Percentiles rank a stretch among this genome's conserved stretches.
These are phyloP conservation scores for Cantharellus anzutake DNA, from an alignment of 768 basidiomycete species.

Conservation along the genomic window DNA sequence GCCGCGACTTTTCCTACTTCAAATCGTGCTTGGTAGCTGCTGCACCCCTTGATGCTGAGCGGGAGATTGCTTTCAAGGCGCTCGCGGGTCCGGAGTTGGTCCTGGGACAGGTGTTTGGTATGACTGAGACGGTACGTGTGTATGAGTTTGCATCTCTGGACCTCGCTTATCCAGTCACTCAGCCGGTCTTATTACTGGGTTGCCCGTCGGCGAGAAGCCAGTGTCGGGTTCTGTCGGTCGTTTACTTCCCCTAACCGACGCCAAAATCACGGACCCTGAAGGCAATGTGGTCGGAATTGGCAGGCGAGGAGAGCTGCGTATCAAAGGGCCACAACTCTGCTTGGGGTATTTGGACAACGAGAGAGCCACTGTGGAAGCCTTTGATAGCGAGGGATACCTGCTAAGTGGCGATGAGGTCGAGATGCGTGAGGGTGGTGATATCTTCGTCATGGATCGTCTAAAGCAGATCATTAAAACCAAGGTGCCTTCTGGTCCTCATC, in stretches of 20 bases:
- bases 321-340: conserved; percentile 7
- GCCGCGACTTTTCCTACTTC: conserved; percentile 30
- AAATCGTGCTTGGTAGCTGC: conserved; percentile 36
- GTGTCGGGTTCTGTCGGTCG: conserved; percentile 6
- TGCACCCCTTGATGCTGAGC: conserved; percentile 28
- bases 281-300: conserved; percentile 3
- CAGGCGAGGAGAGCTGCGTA: conserved; percentile 7
- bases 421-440: conserved; percentile 32
- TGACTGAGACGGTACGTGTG: neutral
- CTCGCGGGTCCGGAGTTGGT: conserved; percentile 1
- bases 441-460: conserved; percentile 43
- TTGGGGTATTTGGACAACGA: conserved; percentile 8
- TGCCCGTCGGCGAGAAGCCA: conserved; percentile 1
- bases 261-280: conserved; percentile 8
- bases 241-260: conserved; percentile 6
- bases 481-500: conserved; percentile 16
- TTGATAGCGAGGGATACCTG: conserved; percentile 3
- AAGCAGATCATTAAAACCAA: conserved; percentile 29
- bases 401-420: conserved; percentile 43
- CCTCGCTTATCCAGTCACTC: neutral
- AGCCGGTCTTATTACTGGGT: neutral
- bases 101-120: neutral
- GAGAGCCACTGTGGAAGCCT: conserved; percentile 2
- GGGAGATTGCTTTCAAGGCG: neutral
- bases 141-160: neutral